Evolutionary conservation across 148 eudicot species (phyloP).

Genomic region (Agrostemma githago): DNA sequence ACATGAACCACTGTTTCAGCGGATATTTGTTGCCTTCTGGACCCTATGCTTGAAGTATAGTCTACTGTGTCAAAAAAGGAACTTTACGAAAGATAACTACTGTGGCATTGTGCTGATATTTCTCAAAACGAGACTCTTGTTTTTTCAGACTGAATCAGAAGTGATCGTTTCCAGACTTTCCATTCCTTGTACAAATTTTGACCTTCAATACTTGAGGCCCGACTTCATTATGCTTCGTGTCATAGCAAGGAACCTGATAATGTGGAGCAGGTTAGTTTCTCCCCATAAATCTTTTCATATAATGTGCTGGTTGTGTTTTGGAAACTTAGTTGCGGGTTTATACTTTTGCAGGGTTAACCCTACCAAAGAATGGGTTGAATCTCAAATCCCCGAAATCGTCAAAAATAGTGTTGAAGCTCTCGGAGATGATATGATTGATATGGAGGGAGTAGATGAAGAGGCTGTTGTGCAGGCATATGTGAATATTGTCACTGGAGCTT

Average conservation of each 20-base stretch:
- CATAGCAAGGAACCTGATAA: conserved; percentile 84
- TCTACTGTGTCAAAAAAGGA: not conserved
- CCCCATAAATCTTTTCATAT: not conserved
- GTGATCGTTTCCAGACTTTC: conserved; percentile 72
- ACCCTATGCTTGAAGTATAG: not conserved
- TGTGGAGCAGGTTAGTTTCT: conserved; percentile 81
- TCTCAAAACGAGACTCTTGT: not conserved
- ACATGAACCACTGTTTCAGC: not conserved
- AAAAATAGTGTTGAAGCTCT: conserved; percentile 54
- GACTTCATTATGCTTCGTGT: conserved; percentile 97
- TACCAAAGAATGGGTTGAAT: conserved; percentile 77
- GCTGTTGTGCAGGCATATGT: conserved; percentile 88
- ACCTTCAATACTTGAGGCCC: conserved; percentile 90
- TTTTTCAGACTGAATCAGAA: conserved; percentile 83
- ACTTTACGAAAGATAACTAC: not conserved
- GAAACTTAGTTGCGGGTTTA: not conserved
- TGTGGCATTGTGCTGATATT: conserved; percentile 7
- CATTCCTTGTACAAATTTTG: conserved; percentile 76
- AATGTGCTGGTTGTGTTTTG: not conserved
- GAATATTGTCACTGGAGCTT: conserved; percentile 83
- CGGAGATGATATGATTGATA: conserved; percentile 53
- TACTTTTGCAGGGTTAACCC: conserved; percentile 57
- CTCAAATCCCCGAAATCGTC: conserved; percentile 81
- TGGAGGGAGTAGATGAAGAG: conserved; percentile 69
- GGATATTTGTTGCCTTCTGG: not conserved